Conservation (phyloP, 2,329 filamentous ascomycete genomes). For the Trichoderma endophyticum region DNA sequence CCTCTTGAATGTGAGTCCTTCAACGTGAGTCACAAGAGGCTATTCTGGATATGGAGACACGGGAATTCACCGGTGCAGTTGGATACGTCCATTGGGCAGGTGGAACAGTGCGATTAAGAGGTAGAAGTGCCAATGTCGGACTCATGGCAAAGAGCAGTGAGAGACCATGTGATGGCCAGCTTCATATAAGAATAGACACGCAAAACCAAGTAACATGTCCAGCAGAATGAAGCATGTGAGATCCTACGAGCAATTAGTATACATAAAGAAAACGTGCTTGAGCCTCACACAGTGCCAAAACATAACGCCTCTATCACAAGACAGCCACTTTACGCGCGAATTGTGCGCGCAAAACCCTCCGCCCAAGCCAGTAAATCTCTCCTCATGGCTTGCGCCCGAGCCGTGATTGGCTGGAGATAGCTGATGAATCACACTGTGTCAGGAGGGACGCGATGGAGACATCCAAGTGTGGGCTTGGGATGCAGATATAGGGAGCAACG, state of each 20-base stretch:
- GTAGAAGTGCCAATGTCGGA: background rate
- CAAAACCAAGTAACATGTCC: background rate
- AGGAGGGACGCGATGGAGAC: background rate
- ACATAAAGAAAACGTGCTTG: background rate
- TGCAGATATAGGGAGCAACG: background rate
- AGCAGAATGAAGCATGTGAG: background rate
- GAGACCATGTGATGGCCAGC: background rate
- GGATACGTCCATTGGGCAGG: background rate
- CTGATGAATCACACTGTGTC: constrained; percentile 7
- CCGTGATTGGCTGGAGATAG: constrained; percentile 30
- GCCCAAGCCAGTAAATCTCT: constrained; percentile 11
- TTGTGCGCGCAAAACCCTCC: background rate
- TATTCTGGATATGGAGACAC: background rate
- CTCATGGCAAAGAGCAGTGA: background rate
- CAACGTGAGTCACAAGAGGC: background rate
- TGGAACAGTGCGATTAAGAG: background rate
- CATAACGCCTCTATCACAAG: background rate
- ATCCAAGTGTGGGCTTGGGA: background rate
- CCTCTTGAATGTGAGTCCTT: background rate
- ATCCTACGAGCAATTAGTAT: background rate
- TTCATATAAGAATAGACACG: background rate
- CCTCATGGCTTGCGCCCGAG: constrained; percentile 33
- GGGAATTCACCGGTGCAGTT: background rate
- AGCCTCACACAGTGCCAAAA: constrained; percentile 4
- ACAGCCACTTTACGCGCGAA: constrained; percentile 16